Evolutionary conservation across 441 rosid genomes (phyloP), one percentile per base, ranked within the genome.

Genomic region (Pelargonium australe): DNA sequence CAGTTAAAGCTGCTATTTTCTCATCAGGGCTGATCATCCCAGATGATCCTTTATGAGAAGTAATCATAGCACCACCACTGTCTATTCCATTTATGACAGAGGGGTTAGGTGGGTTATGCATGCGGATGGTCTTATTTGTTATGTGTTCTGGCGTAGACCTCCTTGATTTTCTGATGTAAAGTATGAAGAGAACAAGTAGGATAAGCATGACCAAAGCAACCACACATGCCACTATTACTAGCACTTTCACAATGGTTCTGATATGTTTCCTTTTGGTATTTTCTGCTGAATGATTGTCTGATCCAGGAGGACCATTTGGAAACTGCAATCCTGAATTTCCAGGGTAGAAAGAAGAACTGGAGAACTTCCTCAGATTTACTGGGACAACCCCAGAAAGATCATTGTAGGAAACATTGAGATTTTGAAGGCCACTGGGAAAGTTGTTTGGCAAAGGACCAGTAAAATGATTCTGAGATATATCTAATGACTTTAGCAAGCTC

Each of bases 341-440:
- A 69, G 98, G 98, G 70, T 69, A 84, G 79, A 92, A 95, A 12
- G 96, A 89, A 75, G 95, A 81, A 28, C 73, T 74, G 57, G 91
- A 92, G 73, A 90, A 92, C 78, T 73, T 83, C 78, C 88, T 86
- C 76, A 92, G 80, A 75, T 78, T 90, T 78, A 86, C 95, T 37
- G 99, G 98, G 72, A 92, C 97, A 75, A 73, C 81, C 8, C 99
- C 99, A 70, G 97, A 87, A 51, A 95, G 87, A 81, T 92, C 89
- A 72, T 95, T 95, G 74, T 85, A 75, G 7, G 99, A 89, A 67
- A 81, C 97, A 77, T 92, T 95, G 74, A 95, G 85, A 76, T 81
- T 85, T 70, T 71, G 74, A 55, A 95, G 88, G 71, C 78, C 75
- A 49, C 23, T 76, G 41, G 97, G 80, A 76, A 92, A 76, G 74